Percentiles rank a stretch among this genome's conserved stretches.
These are phyloP conservation scores for Saturnispora sekii DNA, from an alignment of 805 yeast species.

Conservation along the genomic window DNA sequence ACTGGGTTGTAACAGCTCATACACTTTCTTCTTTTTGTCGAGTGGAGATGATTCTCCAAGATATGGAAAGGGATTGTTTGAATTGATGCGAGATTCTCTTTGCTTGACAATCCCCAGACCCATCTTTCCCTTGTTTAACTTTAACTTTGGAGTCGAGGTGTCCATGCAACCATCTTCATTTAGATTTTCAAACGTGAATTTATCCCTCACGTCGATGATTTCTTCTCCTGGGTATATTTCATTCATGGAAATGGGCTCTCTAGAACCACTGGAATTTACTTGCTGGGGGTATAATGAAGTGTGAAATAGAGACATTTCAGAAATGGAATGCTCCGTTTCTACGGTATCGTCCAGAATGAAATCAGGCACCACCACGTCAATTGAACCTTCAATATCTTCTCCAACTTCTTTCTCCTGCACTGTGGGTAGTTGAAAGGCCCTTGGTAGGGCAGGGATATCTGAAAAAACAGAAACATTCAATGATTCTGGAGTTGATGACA, in stretches of 20 bases:
- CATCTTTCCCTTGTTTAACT: neutral
- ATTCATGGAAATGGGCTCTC: neutral
- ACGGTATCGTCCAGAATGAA: neutral
- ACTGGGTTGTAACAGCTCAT: neutral
- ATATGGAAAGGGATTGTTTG: neutral
- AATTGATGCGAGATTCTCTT: neutral
- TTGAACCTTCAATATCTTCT: neutral
- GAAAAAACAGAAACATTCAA: neutral
- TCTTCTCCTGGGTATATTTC: neutral
- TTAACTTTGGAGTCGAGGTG: neutral
- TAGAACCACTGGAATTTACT: neutral
- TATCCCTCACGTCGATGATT: neutral
- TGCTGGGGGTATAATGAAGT: conserved; percentile 3
- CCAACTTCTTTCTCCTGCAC: neutral
- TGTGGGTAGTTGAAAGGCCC: neutral
- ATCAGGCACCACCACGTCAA: neutral
- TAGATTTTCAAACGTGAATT: neutral
- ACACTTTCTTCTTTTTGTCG: neutral
- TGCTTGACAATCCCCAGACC: neutral
- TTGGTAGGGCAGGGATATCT: neutral
- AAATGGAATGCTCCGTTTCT: neutral
- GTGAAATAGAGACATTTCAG: neutral
- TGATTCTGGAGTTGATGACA: neutral
- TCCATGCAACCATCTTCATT: neutral
- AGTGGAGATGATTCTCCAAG: neutral